These are phyloP conservation scores for Scleromitrula shiraiana DNA, from an alignment of 2,329 filamentous ascomycete genomes.

Conservation along the genomic window DNA sequence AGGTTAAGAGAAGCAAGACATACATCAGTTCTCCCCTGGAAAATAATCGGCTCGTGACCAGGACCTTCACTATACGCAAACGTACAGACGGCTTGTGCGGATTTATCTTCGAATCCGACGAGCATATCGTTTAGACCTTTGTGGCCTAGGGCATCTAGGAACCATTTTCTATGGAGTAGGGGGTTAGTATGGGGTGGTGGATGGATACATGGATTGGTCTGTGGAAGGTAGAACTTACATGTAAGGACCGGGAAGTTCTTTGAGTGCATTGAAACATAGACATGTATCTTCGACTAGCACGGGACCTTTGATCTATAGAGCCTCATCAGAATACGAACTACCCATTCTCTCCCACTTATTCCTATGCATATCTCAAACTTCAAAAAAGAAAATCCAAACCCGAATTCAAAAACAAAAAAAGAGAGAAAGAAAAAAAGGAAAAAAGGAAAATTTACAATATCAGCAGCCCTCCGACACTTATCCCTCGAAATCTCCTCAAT, in stretches of 20 bases:
- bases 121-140: constrained; percentile 85
- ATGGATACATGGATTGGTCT: too few relatives aligned
- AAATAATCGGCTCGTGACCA: constrained; percentile 74
- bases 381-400: too few relatives aligned
- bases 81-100: constrained; percentile 87
- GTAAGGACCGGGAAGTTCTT: constrained; percentile 90
- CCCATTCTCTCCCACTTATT: too few relatives aligned
- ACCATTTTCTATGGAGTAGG: constrained; percentile 79
- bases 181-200: too few relatives aligned
- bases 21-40: constrained; percentile 83
- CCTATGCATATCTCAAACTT: too few relatives aligned
- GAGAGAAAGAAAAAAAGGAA: constrained; percentile 23
- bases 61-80: constrained; percentile 88
- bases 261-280: constrained; percentile 82
- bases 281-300: constrained; percentile 95
- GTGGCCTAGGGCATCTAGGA: constrained; percentile 75
- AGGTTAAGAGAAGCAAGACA: constrained; percentile 25
- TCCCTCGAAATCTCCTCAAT: constrained; percentile 86
- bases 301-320: constrained; percentile 63
- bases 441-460: too few relatives aligned
- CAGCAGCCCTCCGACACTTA: constrained; percentile 78
- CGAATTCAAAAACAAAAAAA: background rate
- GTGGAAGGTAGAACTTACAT: too few relatives aligned
- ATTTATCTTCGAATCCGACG: constrained; percentile 81
- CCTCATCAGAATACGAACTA: constrained; percentile 9